Evolutionary conservation across 257 asterid genomes (phyloP).

Genomic region (Pogostemon cablin): DNA sequence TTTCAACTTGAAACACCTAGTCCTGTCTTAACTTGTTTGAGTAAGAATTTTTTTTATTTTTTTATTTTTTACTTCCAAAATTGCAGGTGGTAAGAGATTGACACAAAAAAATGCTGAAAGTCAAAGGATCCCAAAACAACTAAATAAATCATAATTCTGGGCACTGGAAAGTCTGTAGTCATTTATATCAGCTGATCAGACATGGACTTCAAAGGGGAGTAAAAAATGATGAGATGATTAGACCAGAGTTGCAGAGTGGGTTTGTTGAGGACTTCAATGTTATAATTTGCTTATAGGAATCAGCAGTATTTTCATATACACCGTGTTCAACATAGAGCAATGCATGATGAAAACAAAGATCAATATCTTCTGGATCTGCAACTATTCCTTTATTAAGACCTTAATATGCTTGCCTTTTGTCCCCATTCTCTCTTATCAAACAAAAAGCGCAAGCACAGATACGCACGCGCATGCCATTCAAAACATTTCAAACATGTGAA

Average conservation of each 20-base stretch:
- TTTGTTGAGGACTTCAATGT: conserved; percentile 48
- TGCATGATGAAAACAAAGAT: conserved; percentile 65
- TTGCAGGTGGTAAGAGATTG: conserved; percentile 19
- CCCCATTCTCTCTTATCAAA: conserved; percentile 55
- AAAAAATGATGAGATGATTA: not conserved
- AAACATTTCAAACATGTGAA: conserved; percentile 28
- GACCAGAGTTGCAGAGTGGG: conserved; percentile 47
- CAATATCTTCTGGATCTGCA: conserved; percentile 78
- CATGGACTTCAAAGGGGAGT: not conserved
- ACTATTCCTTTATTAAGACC: conserved; percentile 73
- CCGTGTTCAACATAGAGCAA: conserved; percentile 64
- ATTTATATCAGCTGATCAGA: conserved; percentile 2
- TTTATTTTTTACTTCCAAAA: not conserved
- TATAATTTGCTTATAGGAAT: conserved; percentile 66
- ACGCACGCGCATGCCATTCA: not conserved
- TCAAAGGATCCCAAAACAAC: not conserved
- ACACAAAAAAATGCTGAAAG: conserved; percentile 3
- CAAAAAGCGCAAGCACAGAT: not conserved
- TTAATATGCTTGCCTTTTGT: conserved; percentile 70
- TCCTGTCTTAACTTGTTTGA: conserved; percentile 4
- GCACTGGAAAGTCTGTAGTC: not conserved
- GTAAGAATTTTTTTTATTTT: not conserved
- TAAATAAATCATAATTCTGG: not conserved
- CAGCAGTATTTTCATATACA: conserved; percentile 72
- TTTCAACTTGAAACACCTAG: not conserved